Evolutionary conservation across 768 basidiomycete genomes (phyloP), one percentile per base, ranked within the genome.

Genomic region (Pisolithus microcarpus): DNA sequence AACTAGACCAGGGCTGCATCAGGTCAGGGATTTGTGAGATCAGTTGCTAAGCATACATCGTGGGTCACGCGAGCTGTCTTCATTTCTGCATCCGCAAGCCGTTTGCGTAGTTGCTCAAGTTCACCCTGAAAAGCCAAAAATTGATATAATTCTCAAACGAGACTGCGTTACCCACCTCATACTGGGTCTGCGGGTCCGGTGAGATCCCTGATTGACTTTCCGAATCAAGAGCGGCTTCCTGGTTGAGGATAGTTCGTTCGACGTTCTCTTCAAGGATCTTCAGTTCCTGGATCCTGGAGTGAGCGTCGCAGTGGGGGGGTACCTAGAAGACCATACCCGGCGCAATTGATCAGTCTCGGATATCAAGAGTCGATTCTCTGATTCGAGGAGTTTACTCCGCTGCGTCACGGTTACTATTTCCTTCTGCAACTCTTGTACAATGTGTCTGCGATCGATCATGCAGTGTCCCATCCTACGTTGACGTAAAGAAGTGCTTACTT

Each of bases 371-470:
- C 76, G 77, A 61, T 92, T 91, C 69, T 91, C 90, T 10, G 84
- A 79, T 63, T 84, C 82, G 39, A 93, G 63, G n/a, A 84, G 63
- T 59, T 85, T 82, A 63, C 81, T 81, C 53, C 78, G 78, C 53
- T 89, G 85, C 7, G 76, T 67, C 1, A 77, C 64, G 23, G 75
- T 69, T 3, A 80, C 62, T 58, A 81, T 88, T 67, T 96, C 93
- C 58, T 87, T 85, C 61, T 89, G 87, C 38, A 96, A 73, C 58
- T 92, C 87, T 62, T 90, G 85, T 19, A 96, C 81, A 59, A 96
- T 90, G 60, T 91, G 85, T 67, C 88, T 90, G 53, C 1, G 16
- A 48, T 46, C 15, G 9, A 23, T 11, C 18, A 18, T 16, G 54
- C 43, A 62, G 38, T 48, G 48, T 16, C 31, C 7, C 6, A 9